These are phyloP conservation scores for Neurospora crassa DNA, from an alignment of 2,329 filamentous ascomycete genomes.

Conservation along the genomic window DNA sequence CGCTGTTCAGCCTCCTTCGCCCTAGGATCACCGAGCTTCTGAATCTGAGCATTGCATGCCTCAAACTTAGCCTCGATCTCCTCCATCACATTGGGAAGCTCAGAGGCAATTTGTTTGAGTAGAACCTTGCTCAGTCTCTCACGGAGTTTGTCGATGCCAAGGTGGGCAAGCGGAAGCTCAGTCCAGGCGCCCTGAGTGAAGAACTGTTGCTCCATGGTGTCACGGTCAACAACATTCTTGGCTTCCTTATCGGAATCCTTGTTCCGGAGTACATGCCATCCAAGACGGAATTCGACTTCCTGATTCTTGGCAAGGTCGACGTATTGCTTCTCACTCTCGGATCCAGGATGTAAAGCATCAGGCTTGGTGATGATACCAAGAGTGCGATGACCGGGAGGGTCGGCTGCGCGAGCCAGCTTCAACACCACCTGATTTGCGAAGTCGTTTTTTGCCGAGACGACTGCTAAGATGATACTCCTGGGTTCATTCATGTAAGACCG, in stretches of 20 bases:
- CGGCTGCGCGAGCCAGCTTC: slow-evolving; percentile 21
- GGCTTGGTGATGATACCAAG: slow-evolving; percentile 45
- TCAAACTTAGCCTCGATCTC: slow-evolving; percentile 21
- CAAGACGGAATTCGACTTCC: slow-evolving; percentile 23
- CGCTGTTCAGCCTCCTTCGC: slow-evolving; percentile 17
- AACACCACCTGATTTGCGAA: slow-evolving; percentile 45
- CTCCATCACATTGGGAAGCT: slow-evolving; percentile 22
- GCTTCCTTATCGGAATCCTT: slow-evolving; percentile 22
- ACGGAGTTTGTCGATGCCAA: slow-evolving; percentile 15
- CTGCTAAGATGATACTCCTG: slow-evolving; percentile 45
- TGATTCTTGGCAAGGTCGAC: slow-evolving; percentile 26
- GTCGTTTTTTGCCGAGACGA: slow-evolving; percentile 40
- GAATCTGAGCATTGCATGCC: slow-evolving; percentile 15
- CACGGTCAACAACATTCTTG: slow-evolving; percentile 21
- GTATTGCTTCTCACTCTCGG: slow-evolving; percentile 27
- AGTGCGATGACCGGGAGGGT: slow-evolving; percentile 27
- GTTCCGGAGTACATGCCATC: slow-evolving; percentile 31
- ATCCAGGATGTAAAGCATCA: slow-evolving; percentile 27
- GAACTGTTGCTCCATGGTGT: slow-evolving; percentile 25
- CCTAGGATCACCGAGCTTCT: slow-evolving; percentile 18
- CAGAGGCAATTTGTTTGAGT: slow-evolving; percentile 22
- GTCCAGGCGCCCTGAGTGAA: slow-evolving; percentile 18
- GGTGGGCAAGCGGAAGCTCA: slow-evolving; percentile 10
- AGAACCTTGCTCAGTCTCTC: slow-evolving; percentile 21
- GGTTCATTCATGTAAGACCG: slow-evolving; percentile 40